Base-by-base conservation (phyloP, 1,139 yeast species). In the Geotrichum europaeum region DNA sequence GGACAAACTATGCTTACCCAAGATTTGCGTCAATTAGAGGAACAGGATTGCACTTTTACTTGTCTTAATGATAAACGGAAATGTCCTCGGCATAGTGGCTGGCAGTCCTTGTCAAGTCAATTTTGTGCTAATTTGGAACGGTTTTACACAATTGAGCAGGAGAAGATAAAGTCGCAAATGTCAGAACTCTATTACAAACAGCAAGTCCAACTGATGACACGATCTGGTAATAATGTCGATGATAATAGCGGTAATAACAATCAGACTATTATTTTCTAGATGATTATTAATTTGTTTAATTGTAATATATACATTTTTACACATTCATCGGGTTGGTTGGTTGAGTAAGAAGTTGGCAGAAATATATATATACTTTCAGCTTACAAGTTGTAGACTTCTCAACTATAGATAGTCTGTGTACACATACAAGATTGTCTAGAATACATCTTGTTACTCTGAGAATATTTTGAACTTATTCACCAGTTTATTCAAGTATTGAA, bases 1-100 rank as follows among this genome's bases (percentile, higher is more conserved):
- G 58, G 56, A 3, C 40, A 54, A 10, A 34, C 53, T n/a, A 28
- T 47, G 24, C 49, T 60, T 28, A 36, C 40, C 30, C 52, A 52
- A 24, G 56, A 58, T 40, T 24, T 53, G 22, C 28, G 47, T 4
- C 30, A 57, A 50, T 15, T 2, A 65, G 66, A 34, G 22, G 22
- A 52, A 47, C 50, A 47, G 36, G 45, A 59, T 20, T 40, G 30
- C 15, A 20, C 61, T 12, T 68, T 65, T 36, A 61, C 84, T 2
- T 89, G 96, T 69, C 68, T 83, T 18, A 73, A 75, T n/a, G 94
- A 87, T 58, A 82, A 82, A 64, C 79, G 84, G 58, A 86, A 85
- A 67, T 89, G 96, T 70, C 71, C 72, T 4, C 80, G 83, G 56
- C 96, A 89, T 68, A 77, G 78, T 55, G 85, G 87, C 0, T 89